A percentile compares a stretch with the other conserved stretches of the same genome.
Evolutionary conservation across 495 filamentous ascomycete species (phyloP).

Genomic region (Neurospora terricola): DNA sequence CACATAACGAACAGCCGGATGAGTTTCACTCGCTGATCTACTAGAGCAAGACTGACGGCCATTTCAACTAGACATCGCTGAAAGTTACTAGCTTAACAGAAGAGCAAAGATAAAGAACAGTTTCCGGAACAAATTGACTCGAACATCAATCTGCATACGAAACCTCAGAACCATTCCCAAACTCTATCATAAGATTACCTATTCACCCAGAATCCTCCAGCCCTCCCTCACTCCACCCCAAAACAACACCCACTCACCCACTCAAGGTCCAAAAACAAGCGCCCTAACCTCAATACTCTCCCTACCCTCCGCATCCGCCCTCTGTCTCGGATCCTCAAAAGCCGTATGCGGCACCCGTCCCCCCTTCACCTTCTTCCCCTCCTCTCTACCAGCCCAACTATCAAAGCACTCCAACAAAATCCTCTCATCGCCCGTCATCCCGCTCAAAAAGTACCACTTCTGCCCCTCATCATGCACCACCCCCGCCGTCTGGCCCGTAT

Average conservation of each 20-base stretch:
- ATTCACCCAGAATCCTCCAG: neutral
- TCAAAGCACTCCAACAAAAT: constrained; percentile 80
- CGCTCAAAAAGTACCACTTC: constrained; percentile 71
- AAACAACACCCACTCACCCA: constrained; percentile 6
- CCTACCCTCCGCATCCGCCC: constrained; percentile 45
- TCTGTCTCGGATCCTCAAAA: constrained; percentile 63
- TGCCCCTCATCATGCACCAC: constrained; percentile 50
- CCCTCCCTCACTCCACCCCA: neutral
- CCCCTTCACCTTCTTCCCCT: constrained; percentile 39
- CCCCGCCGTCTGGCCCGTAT: constrained; percentile 65
- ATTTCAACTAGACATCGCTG: neutral
- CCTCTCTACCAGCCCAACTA: constrained; percentile 35
- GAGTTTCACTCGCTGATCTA: neutral
- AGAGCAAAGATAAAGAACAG: neutral
- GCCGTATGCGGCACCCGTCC: constrained; percentile 72
- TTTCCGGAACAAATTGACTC: neutral
- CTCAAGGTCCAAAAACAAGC: constrained; percentile 64
- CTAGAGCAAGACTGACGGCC: neutral
- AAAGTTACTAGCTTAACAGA: neutral
- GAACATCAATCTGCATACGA: neutral
- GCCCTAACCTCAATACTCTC: constrained; percentile 87
- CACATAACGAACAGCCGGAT: neutral
- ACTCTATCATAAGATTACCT: neutral
- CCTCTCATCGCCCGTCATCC: constrained; percentile 65
- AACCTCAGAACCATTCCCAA: neutral